Conservation (phyloP, 345 rosid species). For the Aquilaria sinensis region DNA sequence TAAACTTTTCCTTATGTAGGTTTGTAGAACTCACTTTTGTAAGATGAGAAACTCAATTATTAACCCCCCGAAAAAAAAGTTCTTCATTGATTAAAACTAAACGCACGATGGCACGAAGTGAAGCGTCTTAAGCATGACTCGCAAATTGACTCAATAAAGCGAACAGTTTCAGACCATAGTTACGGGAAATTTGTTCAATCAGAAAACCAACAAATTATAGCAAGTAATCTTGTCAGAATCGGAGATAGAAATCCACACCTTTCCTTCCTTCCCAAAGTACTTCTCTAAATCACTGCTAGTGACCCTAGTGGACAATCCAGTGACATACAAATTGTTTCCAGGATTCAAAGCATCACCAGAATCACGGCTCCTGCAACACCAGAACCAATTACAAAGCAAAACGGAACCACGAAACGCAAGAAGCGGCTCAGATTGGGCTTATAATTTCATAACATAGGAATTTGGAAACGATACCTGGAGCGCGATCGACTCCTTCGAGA, state of each 20-base stretch:
- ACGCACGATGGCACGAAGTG: too few relatives aligned
- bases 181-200: neutral
- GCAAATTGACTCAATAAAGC: neutral
- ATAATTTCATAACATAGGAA: neutral
- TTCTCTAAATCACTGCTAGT: slow-evolving; percentile 43
- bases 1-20: too few relatives aligned
- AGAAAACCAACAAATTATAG: too few relatives aligned
- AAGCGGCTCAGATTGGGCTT: neutral
- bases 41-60: too few relatives aligned
- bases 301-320: slow-evolving; percentile 57
- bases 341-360: slow-evolving; percentile 39
- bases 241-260: slow-evolving; percentile 26
- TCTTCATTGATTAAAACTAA: too few relatives aligned
- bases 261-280: slow-evolving; percentile 50
- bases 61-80: too few relatives aligned
- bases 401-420: neutral
- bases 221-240: too few relatives aligned
- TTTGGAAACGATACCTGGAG: slow-evolving; percentile 35
- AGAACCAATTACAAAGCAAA: neutral
- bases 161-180: neutral
- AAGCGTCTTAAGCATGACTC: neutral
- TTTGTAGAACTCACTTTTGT: too few relatives aligned
- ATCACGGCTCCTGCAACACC: slow-evolving; percentile 38
- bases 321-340: slow-evolving; percentile 61
- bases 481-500: slow-evolving; percentile 51